phyloP scores from a whole-genome alignment of 345 rosid genomes.

The Microcos paniculata region DNA sequence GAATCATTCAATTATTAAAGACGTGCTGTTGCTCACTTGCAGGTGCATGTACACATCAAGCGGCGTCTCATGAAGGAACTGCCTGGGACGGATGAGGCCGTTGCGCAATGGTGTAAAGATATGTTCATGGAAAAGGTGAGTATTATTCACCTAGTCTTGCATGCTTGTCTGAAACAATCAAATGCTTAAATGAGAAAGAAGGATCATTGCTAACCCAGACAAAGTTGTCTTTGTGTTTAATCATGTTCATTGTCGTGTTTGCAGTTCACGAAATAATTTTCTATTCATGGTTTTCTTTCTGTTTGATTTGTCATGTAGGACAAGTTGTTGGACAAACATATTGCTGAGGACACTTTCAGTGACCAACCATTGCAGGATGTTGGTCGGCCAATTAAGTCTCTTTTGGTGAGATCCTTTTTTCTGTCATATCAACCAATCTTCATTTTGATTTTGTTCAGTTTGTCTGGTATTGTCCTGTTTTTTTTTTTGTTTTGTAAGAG shows the following conservation, averaged over 20 bases:
- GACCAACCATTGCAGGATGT: constrained; percentile 60
- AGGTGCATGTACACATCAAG: constrained; percentile 80
- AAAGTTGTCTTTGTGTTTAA: background rate
- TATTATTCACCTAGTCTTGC: background rate
- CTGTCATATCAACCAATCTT: background rate
- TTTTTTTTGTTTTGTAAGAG: background rate
- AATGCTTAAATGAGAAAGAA: no score
- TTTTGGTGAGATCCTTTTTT: constrained; percentile 47
- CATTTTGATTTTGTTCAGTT: background rate
- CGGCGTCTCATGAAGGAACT: constrained; percentile 78
- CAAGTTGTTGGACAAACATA: constrained; percentile 71
- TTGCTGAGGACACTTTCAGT: constrained; percentile 60
- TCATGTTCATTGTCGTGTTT: background rate
- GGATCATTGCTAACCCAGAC: background rate
- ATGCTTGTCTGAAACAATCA: no score
- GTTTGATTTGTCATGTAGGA: constrained; percentile 46
- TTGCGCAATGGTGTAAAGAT: constrained; percentile 97
- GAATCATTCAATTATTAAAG: background rate
- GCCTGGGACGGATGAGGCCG: constrained; percentile 82
- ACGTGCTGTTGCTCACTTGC: constrained; percentile 27
- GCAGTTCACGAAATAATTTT: background rate
- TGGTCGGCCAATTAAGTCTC: constrained; percentile 69
- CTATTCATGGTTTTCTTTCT: constrained; percentile 9
- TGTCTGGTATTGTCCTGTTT: background rate
- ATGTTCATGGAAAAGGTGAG: constrained; percentile 77